Evolutionary conservation across 2,329 filamentous ascomycete genomes (phyloP).

Genomic region (Volutella citrinella): DNA sequence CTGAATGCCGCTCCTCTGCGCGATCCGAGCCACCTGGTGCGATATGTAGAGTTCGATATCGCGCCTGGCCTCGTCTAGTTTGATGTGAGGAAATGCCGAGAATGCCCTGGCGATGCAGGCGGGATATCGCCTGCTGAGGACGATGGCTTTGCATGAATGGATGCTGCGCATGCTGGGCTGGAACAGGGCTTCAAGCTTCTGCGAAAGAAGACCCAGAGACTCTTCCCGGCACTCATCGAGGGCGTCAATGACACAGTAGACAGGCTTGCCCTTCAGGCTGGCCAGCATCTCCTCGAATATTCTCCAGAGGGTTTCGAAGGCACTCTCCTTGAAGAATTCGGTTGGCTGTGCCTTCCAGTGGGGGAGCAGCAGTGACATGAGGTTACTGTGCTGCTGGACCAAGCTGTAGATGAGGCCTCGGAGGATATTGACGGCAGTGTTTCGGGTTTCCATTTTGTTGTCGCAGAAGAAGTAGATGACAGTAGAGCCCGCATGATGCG

Average conservation of each 20-base stretch:
- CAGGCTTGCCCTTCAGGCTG: accelerated
- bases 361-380: accelerated
- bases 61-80: not conserved
- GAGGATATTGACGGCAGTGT: constrained; percentile 8
- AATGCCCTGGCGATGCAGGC: not conserved
- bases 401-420: constrained; percentile 6
- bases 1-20: not conserved
- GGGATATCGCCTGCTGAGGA: constrained; percentile 4
- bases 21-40: not conserved
- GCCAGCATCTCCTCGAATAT: not conserved
- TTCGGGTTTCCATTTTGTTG: constrained; percentile 7
- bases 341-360: constrained; percentile 1
- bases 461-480: constrained; percentile 15
- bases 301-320: constrained; percentile 3
- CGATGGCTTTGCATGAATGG: not conserved
- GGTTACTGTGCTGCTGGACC: accelerated
- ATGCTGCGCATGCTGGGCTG: not conserved
- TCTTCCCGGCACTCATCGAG: constrained; percentile 9
- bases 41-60: constrained; percentile 6
- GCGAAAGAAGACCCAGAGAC: not conserved
- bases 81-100: accelerated
- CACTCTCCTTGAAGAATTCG: accelerated
- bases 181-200: not conserved
- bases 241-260: constrained; percentile 8
- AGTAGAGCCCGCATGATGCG: not conserved